A percentile compares a stretch with the other conserved stretches of the same genome.
Conservation (phyloP, 106 monocot genomes). For the Dioscorea dumetorum region DNA sequence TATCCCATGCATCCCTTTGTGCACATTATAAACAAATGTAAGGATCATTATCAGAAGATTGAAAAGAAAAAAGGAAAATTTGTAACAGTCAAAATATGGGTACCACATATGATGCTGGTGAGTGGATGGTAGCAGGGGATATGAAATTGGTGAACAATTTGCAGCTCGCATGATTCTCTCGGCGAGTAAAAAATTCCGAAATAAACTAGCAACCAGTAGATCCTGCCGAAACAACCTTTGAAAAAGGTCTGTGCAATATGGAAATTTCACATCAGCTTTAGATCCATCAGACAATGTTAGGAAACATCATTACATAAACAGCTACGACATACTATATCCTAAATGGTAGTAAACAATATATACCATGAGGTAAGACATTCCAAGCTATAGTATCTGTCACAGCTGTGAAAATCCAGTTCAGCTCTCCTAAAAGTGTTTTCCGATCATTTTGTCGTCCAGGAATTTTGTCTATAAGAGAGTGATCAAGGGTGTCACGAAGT, state of each 20-base stretch:
- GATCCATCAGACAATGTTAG: too few relatives aligned
- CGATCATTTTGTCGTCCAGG: constrained; percentile 98
- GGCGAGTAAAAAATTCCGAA: constrained; percentile 91
- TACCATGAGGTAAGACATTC: constrained; percentile 97
- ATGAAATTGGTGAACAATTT: constrained; percentile 92
- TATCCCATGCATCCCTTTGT: constrained; percentile 97
- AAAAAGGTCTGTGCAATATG: constrained; percentile 58
- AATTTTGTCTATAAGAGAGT: constrained; percentile 79
- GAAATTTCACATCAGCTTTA: constrained; percentile 3
- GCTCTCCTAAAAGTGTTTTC: constrained; percentile 91
- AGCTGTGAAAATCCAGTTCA: constrained; percentile 99
- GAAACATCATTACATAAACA: too few relatives aligned
- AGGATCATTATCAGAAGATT: not conserved
- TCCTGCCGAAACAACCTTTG: constrained; percentile 91
- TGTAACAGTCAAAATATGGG: too few relatives aligned
- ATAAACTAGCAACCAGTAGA: constrained; percentile 88
- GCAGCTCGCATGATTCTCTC: constrained; percentile 92
- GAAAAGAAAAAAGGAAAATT: too few relatives aligned
- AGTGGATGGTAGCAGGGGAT: constrained; percentile 73
- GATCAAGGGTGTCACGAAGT: constrained; percentile 63
- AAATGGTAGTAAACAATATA: not conserved
- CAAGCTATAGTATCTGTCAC: constrained; percentile 98
- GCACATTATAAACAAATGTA: not conserved
- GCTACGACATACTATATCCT: too few relatives aligned
- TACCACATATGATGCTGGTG: constrained; percentile 99